Percentiles rank a stretch among this genome's conserved stretches.
Conservation (phyloP, 2,329 filamentous ascomycete species). For the Mycogone perniciosa region DNA sequence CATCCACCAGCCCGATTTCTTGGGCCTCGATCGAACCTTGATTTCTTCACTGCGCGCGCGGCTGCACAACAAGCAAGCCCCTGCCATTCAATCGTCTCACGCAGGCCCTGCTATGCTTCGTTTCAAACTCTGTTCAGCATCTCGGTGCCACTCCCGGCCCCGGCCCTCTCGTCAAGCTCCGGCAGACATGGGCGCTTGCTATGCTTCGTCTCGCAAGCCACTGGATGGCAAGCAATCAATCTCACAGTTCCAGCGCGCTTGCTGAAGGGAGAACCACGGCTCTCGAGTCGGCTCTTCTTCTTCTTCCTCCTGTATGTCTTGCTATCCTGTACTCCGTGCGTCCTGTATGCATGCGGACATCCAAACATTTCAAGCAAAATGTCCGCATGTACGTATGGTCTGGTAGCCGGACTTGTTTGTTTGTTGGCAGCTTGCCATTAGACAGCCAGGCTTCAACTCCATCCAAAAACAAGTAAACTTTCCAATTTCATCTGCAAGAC, state of each 20-base stretch:
- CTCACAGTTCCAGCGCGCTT: constrained; percentile 7
- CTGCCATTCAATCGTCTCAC: neutral
- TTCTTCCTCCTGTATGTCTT: neutral
- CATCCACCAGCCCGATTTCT: constrained; percentile 1
- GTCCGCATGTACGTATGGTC: neutral
- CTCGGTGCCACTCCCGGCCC: constrained; percentile 1
- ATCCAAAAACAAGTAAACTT: neutral
- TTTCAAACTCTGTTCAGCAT: neutral
- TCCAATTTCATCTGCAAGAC: neutral
- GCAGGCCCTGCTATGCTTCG: neutral
- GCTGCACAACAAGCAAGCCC: neutral
- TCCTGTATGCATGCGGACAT: neutral
- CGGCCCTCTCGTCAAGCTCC: neutral
- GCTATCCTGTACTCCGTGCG: constrained; percentile 1
- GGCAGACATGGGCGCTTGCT: constrained; percentile 8
- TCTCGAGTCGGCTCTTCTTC: constrained; percentile 2
- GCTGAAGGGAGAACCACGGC: neutral
- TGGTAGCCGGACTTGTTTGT: neutral
- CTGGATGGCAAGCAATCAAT: constrained; percentile 1
- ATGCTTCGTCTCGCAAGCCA: neutral
- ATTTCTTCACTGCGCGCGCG: neutral
- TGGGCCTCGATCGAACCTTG: constrained; percentile 5
- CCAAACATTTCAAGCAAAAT: neutral
- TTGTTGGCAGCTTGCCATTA: neutral
- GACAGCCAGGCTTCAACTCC: neutral